These are phyloP conservation scores for Emmonsiellopsis sp. DNA, from an alignment of 2,329 filamentous ascomycete species.

Conservation along the genomic window DNA sequence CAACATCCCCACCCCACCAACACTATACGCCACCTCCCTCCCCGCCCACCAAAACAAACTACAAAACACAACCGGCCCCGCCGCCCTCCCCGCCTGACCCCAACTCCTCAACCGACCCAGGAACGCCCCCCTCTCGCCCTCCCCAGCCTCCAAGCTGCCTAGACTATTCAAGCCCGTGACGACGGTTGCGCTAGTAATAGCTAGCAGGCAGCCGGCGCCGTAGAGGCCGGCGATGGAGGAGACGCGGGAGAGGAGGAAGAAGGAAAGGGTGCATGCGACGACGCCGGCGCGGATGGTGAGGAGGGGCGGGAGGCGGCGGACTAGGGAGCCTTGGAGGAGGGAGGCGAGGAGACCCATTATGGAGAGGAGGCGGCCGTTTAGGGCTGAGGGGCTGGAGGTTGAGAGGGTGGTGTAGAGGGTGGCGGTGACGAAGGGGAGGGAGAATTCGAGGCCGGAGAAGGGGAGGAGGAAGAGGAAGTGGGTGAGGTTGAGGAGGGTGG, in stretches of 20 bases:
- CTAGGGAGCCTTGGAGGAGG: conserved; percentile 86
- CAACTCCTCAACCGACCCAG: conserved; percentile 71
- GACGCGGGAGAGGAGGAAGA: conserved; percentile 67
- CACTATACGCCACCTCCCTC: conserved; percentile 69
- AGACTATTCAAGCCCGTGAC: conserved; percentile 89
- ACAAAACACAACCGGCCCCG: conserved; percentile 85
- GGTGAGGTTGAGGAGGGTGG: conserved; percentile 68
- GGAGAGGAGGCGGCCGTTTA: conserved; percentile 78
- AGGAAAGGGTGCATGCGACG: conserved; percentile 65
- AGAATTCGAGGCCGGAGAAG: conserved; percentile 98
- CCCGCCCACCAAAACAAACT: conserved; percentile 98
- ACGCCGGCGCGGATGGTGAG: conserved; percentile 72
- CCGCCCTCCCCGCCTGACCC: conserved; percentile 77
- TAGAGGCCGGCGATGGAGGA: conserved; percentile 64
- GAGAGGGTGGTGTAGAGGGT: conserved; percentile 64
- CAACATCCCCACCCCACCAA: conserved; percentile 73
- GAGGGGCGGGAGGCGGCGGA: conserved; percentile 73
- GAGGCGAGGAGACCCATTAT: conserved; percentile 88
- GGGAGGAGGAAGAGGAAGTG: conserved; percentile 91
- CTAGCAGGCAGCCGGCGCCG: conserved; percentile 70
- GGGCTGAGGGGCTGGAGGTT: conserved; percentile 47
- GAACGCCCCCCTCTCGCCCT: conserved; percentile 74
- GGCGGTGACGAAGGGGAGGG: conserved; percentile 93
- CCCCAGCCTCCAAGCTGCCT: conserved; percentile 77
- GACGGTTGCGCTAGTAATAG: conserved; percentile 86